phyloP scores from a whole-genome alignment of 2,329 filamentous ascomycete species.

The Alternaria triticimaculans region DNA sequence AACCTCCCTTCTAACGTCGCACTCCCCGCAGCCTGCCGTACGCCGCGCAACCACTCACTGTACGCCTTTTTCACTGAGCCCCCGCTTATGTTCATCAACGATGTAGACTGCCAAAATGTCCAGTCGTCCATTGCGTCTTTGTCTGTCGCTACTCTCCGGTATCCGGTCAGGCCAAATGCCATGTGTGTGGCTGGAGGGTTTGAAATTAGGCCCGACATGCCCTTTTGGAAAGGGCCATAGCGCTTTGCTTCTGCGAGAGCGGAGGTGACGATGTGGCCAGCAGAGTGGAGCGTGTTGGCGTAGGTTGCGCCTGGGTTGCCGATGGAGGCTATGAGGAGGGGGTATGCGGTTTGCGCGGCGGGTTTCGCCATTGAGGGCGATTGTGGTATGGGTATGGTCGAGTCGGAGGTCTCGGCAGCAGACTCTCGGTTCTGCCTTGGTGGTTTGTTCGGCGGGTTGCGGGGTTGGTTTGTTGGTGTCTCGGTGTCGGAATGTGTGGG shows the following conservation, averaged over 20 bases:
- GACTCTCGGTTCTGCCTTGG: slow-evolving; percentile 5
- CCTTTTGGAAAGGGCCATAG: slow-evolving; percentile 41
- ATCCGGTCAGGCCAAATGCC: slow-evolving; percentile 54
- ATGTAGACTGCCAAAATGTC: slow-evolving; percentile 77
- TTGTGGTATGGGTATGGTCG: neutral
- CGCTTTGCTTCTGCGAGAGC: slow-evolving; percentile 27
- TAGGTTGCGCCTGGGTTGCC: slow-evolving; percentile 78
- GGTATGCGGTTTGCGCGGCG: slow-evolving; percentile 36
- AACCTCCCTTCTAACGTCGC: slow-evolving; percentile 57
- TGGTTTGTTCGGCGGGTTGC: slow-evolving; percentile 25
- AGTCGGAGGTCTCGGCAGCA: neutral
- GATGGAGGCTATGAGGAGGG: slow-evolving; percentile 81
- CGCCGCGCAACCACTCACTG: slow-evolving; percentile 54
- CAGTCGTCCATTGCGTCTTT: slow-evolving; percentile 47
- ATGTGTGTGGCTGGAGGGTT: slow-evolving; percentile 33
- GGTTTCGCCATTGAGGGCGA: slow-evolving; percentile 28
- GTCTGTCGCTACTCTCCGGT: slow-evolving; percentile 12
- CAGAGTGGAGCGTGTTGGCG: slow-evolving; percentile 81
- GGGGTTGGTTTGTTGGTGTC: neutral
- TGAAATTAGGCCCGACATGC: slow-evolving; percentile 39
- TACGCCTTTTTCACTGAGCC: slow-evolving; percentile 72
- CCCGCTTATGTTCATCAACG: slow-evolving; percentile 86
- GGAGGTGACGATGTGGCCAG: slow-evolving; percentile 79
- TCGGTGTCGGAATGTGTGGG: slow-evolving; percentile 30
- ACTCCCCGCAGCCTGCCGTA: slow-evolving; percentile 11